Evolutionary conservation across 192 early-diverging fungal species (phyloP).

Genomic region (Backusella westeae): DNA sequence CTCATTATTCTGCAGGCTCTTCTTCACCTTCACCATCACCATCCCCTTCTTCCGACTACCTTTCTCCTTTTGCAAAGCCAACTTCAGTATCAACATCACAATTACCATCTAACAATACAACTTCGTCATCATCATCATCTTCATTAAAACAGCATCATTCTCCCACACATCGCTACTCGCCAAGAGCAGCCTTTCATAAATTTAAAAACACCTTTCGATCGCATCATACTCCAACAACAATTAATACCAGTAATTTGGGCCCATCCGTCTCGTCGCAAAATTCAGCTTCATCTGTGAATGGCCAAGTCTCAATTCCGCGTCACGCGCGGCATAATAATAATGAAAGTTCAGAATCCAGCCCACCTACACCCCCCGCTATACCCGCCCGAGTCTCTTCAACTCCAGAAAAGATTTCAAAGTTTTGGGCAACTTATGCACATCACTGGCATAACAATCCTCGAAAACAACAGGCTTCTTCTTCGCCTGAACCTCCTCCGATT

Average conservation of each 20-base stretch:
- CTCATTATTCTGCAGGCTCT: neutral
- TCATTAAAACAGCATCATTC: conserved; percentile 9
- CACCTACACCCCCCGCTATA: conserved; percentile 10
- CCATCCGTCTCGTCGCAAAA: neutral
- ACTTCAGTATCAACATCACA: neutral
- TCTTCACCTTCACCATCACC: conserved; percentile 18
- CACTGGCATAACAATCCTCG: conserved; percentile 3
- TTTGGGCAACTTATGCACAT: conserved; percentile 23
- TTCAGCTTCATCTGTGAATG: neutral
- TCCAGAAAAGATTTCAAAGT: conserved; percentile 32
- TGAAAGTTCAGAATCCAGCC: neutral
- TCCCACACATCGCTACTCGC: conserved; percentile 19
- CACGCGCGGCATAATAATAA: neutral
- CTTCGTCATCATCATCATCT: neutral
- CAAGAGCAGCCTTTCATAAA: conserved; percentile 21
- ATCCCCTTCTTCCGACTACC: conserved; percentile 10
- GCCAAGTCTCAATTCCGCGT: neutral
- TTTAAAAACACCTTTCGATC: conserved; percentile 16
- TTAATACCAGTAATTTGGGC: neutral
- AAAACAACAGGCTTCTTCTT: neutral
- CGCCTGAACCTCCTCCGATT: neutral
- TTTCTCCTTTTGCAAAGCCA: neutral
- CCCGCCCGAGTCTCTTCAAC: conserved; percentile 32
- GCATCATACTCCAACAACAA: neutral
- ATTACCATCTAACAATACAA: neutral